Evolutionary conservation across 208 protist genomes (phyloP).

Genomic region (Leishmania guyanensis): DNA sequence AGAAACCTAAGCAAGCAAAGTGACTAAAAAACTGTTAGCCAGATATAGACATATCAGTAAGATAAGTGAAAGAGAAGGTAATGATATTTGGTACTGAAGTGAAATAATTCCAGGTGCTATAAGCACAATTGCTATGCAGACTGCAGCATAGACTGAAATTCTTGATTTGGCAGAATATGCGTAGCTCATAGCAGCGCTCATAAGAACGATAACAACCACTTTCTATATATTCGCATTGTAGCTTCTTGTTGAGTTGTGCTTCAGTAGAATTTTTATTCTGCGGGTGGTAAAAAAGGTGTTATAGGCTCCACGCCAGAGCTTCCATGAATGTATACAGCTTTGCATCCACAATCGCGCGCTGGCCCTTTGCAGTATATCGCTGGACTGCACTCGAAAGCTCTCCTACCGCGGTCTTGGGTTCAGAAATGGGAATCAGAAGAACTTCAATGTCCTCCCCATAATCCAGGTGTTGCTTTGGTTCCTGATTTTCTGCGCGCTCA

Average conservation of each 20-base stretch:
- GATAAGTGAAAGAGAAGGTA: slow-evolving; percentile 2
- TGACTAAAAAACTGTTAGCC: neutral
- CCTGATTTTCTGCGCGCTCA: slow-evolving; percentile 43
- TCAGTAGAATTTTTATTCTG: neutral
- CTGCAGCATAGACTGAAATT: neutral
- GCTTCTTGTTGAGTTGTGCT: neutral
- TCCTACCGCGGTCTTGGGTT: slow-evolving; percentile 19
- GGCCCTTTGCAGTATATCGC: slow-evolving; percentile 25
- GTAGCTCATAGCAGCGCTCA: neutral
- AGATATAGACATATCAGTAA: neutral
- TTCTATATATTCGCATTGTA: neutral
- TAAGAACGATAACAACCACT: neutral
- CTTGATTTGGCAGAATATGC: neutral
- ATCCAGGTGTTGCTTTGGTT: slow-evolving; percentile 62
- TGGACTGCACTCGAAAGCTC: slow-evolving; percentile 31
- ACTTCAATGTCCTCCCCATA: slow-evolving; percentile 83
- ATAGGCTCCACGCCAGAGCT: slow-evolving; percentile 14
- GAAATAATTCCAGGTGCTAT: neutral
- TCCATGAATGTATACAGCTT: slow-evolving; percentile 69
- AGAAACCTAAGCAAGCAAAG: neutral
- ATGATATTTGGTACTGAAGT: neutral
- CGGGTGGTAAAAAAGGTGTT: neutral
- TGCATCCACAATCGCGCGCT: slow-evolving; percentile 58
- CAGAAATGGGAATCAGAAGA: slow-evolving; percentile 52
- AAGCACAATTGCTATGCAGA: neutral